A percentile compares a stretch with the other conserved stretches of the same genome.
Conservation (phyloP, 176 grass and related monocot genomes). For the Phoenix dactylifera region DNA sequence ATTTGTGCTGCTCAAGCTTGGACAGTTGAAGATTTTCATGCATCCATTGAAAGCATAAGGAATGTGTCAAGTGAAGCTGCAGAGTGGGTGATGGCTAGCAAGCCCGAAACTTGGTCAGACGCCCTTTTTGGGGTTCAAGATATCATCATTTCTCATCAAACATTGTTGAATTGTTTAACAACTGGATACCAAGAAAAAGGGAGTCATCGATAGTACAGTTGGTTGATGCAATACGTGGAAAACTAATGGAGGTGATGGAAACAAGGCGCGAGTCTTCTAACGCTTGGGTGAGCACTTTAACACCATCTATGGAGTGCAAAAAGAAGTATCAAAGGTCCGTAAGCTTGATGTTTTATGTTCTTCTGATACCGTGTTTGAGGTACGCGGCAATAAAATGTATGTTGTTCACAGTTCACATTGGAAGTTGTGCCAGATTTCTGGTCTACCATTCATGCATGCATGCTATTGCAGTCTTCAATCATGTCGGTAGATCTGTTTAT, state of each 20-base stretch:
- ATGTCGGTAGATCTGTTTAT: constrained; percentile 46
- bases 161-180: constrained; percentile 80
- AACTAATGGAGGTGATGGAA: constrained; percentile 67
- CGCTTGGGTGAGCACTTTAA: constrained; percentile 39
- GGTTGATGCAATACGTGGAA: constrained; percentile 59
- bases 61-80: constrained; percentile 75
- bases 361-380: constrained; percentile 92
- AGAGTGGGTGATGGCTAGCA: constrained; percentile 79
- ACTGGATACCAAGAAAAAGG: constrained; percentile 85
- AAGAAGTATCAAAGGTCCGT: constrained; percentile 49
- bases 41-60: constrained; percentile 80
- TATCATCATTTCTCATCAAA: constrained; percentile 87
- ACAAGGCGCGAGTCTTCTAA: constrained; percentile 38
- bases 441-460: constrained; percentile 63
- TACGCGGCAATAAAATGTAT: constrained; percentile 63
- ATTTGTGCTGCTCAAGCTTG: constrained; percentile 85
- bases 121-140: constrained; percentile 73
- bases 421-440: constrained; percentile 83
- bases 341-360: constrained; percentile 80
- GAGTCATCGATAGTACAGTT: constrained; percentile 69
- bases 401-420: constrained; percentile 85
- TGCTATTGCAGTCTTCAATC: constrained; percentile 80
- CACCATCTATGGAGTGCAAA: constrained; percentile 71
- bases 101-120: constrained; percentile 93
- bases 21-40: constrained; percentile 82